Conservation (phyloP, 768 basidiomycete genomes). For the Mycena galopus region DNA sequence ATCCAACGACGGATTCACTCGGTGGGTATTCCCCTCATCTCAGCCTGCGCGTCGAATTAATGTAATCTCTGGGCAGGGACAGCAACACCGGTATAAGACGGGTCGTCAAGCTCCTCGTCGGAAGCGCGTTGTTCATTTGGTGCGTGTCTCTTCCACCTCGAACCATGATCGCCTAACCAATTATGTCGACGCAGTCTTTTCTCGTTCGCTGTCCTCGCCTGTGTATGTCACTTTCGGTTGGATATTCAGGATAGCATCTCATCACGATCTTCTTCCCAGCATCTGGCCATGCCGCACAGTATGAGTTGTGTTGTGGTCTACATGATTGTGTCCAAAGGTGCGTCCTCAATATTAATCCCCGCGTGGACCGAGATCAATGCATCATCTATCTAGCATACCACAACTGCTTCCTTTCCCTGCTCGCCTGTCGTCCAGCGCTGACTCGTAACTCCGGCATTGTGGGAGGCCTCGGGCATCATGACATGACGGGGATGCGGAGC, state of each 20-base stretch:
- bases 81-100: conserved; percentile 1
- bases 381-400: conserved; percentile 15
- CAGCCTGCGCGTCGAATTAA: no score
- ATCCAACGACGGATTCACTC: conserved; percentile 1
- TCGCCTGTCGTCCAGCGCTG: conserved; percentile 5
- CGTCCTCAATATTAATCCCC: background rate
- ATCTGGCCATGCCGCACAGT: conserved; percentile 26
- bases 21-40: background rate
- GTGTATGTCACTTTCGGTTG: background rate
- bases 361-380: background rate
- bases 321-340: conserved; percentile 23
- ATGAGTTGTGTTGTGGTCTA: conserved; percentile 26
- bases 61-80: no score
- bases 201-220: conserved; percentile 1
- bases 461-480: no score
- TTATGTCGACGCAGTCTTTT: no score
- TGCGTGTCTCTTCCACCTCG: background rate
- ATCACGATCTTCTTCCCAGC: background rate
- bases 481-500: no score
- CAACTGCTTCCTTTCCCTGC: conserved; percentile 23
- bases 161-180: no score
- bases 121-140: conserved; percentile 10
- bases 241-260: no score
- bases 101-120: conserved; percentile 11
- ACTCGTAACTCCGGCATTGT: no score